Base-by-base conservation (phyloP, 2,329 filamentous ascomycete species). In the Aspergillus sp. region DNA sequence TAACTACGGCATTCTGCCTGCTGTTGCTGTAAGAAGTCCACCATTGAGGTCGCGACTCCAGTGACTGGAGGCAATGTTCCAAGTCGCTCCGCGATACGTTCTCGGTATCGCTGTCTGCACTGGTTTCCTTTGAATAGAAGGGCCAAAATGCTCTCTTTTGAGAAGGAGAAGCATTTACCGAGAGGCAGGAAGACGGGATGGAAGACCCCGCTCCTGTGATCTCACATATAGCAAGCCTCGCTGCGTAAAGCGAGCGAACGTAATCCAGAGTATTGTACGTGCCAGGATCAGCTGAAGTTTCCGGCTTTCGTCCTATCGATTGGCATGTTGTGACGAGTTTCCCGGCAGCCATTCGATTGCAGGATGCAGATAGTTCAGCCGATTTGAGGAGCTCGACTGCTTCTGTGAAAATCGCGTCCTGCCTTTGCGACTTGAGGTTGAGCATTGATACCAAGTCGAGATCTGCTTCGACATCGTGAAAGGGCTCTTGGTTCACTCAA, bases 11-110 rank as follows among this genome's bases (percentile, higher is more conserved):
- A 65, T 87, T 87, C 59, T 88, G 85, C 59, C 82, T 80, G 60
- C 81, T 85, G 72, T 87, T 88, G 66, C 84, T 86, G 76, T 87
- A 90, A 25, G 86, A 89, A 1, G 82, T 88, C 87, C 87, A 90
- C 71, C 81, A 84, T 49, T 87, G 85, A 1, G 83, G 80, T 25
- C 82, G 79, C 19, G 81, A 80, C 50, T 84, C 82, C 1, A 90
- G 73, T 4, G 81, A 81, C 50, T 76, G 79, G 4, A 88, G 74
- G 66, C 88, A 91, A 9, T 76, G 68, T 50, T 80, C 77, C 25
- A 88, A 65, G 19, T 74, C 54, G 28, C 74, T 66, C 28, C 64
- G 60, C 7, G 70, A 30, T 4, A 72, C 50, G 4, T 64, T 23
- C 13, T 73, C 66, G 13, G 34, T 47, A 9, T 34, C 60, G 34